Base-by-base conservation (phyloP, 257 asterid species). In the Solanum chilense region DNA sequence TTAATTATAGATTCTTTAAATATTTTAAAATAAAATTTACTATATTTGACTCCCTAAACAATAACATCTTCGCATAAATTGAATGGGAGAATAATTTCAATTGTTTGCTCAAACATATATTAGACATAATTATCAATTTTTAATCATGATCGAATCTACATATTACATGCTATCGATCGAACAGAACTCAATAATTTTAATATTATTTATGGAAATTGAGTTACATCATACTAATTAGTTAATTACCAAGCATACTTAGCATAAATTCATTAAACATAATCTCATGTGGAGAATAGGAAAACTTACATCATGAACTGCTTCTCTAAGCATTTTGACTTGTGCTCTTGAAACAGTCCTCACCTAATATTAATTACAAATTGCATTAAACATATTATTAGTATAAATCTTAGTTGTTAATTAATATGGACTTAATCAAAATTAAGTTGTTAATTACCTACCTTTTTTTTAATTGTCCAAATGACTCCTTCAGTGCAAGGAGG, bases 401-500 rank as follows among this genome's bases (percentile, higher is more conserved):
- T 3, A 44, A 83, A 64, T 60, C 7, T 58, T 23, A 2, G 31
- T 6, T 35, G 33, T 16, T 56, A 73, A 69, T 84, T 56, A 73
- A 69, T 84, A 44, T 35, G 15, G 16, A 66, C 9, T 25, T 41
- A 86, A 14, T 25, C 44, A 86, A 18, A 13, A 2, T 14, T 15
- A 77, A 10, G 47, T 27, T 15, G 23, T 71, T 71, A 71, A 73
- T 73, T 73, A 73, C 8, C 15, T 88, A 94, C 97, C 95, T 90
- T 90, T 88, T 66, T 88, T 42, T 89, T 91, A 39, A 95, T 86
- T 37, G 95, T 92, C 98, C 98, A 95, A 70, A 93, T 90, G 21
- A 95, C 98, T 16, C 96, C 94, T 91, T 94, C 93, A 0, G 96
- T 92, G 70, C 98, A 94, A 47, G 98, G 98, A 82, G 98, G 96